Evolutionary conservation across 176 grass and related monocot genomes (phyloP).

Genomic region (Pharus latifolius): DNA sequence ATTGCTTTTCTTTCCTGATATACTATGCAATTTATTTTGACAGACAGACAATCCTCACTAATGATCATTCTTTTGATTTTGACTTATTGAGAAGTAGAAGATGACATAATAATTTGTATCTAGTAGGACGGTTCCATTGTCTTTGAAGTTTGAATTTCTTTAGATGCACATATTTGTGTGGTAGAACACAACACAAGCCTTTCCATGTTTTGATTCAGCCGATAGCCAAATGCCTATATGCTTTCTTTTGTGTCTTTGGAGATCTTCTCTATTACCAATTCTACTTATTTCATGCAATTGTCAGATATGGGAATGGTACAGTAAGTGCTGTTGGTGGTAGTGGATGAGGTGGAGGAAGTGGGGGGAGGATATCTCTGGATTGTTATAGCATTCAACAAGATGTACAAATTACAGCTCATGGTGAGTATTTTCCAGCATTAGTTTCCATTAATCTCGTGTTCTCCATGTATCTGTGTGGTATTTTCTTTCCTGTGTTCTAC

Average conservation of each 20-base stretch:
- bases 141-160: too few relatives aligned
- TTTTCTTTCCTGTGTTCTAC: too few relatives aligned
- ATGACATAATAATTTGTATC: too few relatives aligned
- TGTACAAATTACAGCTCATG: slow-evolving; percentile 74
- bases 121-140: too few relatives aligned
- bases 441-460: too few relatives aligned
- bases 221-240: neutral
- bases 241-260: neutral
- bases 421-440: slow-evolving; percentile 45
- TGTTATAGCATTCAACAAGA: slow-evolving; percentile 96
- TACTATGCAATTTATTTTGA: neutral
- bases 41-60: neutral
- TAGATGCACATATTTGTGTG: too few relatives aligned
- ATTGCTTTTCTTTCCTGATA: neutral
- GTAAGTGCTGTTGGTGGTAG: slow-evolving; percentile 87
- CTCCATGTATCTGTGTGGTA: too few relatives aligned
- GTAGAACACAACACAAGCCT: too few relatives aligned
- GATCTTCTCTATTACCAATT: neutral
- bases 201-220: too few relatives aligned
- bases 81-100: neutral
- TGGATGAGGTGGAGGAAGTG: slow-evolving; percentile 93
- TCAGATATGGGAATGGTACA: slow-evolving; percentile 87
- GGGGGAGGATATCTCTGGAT: slow-evolving; percentile 81
- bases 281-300: slow-evolving; percentile 13
- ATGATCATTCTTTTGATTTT: neutral